Conservation (phyloP, 345 rosid genomes). For the Conringia planisiliqua region DNA sequence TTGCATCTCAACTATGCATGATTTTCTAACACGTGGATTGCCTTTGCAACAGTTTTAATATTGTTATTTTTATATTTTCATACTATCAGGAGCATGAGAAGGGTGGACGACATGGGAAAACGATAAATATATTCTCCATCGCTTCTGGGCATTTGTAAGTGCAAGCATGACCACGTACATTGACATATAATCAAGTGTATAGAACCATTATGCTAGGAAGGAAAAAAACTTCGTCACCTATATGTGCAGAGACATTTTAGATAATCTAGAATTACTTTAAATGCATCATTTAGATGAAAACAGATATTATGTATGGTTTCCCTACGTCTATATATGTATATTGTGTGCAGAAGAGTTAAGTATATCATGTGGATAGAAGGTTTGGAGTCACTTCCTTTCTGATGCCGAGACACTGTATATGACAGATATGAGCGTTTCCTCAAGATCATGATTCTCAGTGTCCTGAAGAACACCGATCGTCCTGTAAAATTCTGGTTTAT, state of each 20-base stretch:
- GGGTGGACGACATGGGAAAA: conserved; percentile 74
- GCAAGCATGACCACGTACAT: background rate
- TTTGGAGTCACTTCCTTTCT: conserved; percentile 7
- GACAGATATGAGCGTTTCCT: conserved; percentile 93
- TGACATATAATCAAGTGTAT: conserved; percentile 7
- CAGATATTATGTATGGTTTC: background rate
- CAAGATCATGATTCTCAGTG: conserved; percentile 96
- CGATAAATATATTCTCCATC: conserved; percentile 82
- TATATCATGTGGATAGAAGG: conserved; percentile 11
- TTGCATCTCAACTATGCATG: background rate
- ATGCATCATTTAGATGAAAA: conserved; percentile 6
- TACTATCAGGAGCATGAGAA: conserved; percentile 52
- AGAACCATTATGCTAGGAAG: conserved; percentile 13
- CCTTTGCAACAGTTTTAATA: conserved; percentile 2
- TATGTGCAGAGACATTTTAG: background rate
- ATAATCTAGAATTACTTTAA: background rate
- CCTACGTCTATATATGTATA: background rate
- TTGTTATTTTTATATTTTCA: conserved; percentile 17
- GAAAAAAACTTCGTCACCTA: background rate
- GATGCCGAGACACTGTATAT: conserved; percentile 21
- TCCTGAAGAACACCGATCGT: conserved; percentile 82
- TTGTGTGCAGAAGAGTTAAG: background rate
- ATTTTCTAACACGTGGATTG: conserved; percentile 9
- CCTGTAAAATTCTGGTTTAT: conserved; percentile 99
- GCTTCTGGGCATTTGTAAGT: conserved; percentile 99